Conservation (phyloP, 2,329 filamentous ascomycete genomes). For the Rasamsonia emersonii region DNA sequence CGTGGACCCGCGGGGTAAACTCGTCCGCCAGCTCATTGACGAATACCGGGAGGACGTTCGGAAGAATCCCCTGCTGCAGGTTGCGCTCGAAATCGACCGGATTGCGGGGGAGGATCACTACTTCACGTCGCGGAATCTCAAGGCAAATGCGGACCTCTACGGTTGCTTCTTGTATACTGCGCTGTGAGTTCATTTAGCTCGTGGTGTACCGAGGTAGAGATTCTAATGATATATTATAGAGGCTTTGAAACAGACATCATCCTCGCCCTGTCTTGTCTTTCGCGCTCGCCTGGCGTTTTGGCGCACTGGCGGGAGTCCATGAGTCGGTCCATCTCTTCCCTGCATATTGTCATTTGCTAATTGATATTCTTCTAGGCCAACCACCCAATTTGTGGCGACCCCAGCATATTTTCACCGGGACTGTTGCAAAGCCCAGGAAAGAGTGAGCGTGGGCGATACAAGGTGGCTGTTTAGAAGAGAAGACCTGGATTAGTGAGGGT, state of each 20-base stretch:
- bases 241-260: constrained; percentile 3
- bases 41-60: constrained; percentile 2
- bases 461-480: too few relatives aligned
- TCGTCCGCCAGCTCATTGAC: not conserved
- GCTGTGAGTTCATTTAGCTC: constrained; percentile 1
- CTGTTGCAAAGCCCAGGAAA: too few relatives aligned
- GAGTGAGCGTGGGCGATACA: too few relatives aligned
- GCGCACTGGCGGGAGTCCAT: constrained; percentile 5
- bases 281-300: not conserved
- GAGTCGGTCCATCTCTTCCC: too few relatives aligned
- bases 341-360: too few relatives aligned
- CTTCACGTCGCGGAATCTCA: constrained; percentile 2
- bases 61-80: constrained; percentile 1
- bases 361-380: too few relatives aligned
- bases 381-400: too few relatives aligned
- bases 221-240: constrained; percentile 1
- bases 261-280: constrained; percentile 2
- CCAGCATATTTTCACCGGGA: too few relatives aligned
- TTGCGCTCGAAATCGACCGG: constrained; percentile 2
- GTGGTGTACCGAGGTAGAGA: not conserved
- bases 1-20: not conserved
- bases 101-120: constrained; percentile 3
- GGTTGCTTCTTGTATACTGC: constrained; percentile 2
- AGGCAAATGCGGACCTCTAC: constrained; percentile 3
- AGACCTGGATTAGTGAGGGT: too few relatives aligned